phyloP scores from a whole-genome alignment of 176 grass and related monocot species.

The Musa beccarii region DNA sequence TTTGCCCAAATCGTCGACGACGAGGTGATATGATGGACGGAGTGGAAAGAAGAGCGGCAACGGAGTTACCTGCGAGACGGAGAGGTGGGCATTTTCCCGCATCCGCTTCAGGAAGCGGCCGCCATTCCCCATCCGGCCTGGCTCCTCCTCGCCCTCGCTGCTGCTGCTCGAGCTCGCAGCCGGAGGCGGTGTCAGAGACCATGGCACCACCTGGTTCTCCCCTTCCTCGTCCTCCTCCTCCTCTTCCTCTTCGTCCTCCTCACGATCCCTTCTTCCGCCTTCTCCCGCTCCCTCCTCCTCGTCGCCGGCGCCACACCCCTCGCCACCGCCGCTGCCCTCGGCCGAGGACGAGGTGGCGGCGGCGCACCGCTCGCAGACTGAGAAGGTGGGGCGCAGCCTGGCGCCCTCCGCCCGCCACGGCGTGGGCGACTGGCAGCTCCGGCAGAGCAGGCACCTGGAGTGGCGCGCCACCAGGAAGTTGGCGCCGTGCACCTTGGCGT shows the following conservation, averaged over 20 bases:
- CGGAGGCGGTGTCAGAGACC: constrained; percentile 45
- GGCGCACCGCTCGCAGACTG: constrained; percentile 1
- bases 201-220: constrained; percentile 79
- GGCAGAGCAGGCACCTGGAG: constrained; percentile 9
- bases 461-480: constrained; percentile 87
- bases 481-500: constrained; percentile 73
- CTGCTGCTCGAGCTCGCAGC: constrained; percentile 41
- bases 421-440: constrained; percentile 2
- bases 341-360: constrained; percentile 4
- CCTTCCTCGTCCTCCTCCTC: constrained; percentile 7
- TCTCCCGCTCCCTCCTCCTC: constrained; percentile 1
- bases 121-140: not conserved
- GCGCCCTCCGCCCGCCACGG: constrained; percentile 30
- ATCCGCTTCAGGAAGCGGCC: not conserved
- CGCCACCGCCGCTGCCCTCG: not conserved
- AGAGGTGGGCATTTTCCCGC: not conserved
- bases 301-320: constrained; percentile 3
- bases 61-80: not conserved
- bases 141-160: constrained; percentile 21
- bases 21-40: too few relatives aligned
- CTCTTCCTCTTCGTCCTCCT: constrained; percentile 2
- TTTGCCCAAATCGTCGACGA: too few relatives aligned
- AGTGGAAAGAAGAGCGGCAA: too few relatives aligned
- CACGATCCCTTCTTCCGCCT: not conserved
- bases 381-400: constrained; percentile 2